Percentiles rank a stretch among this genome's conserved stretches.
phyloP scores from a whole-genome alignment of 805 yeast genomes.

The Candida stauntonica region DNA sequence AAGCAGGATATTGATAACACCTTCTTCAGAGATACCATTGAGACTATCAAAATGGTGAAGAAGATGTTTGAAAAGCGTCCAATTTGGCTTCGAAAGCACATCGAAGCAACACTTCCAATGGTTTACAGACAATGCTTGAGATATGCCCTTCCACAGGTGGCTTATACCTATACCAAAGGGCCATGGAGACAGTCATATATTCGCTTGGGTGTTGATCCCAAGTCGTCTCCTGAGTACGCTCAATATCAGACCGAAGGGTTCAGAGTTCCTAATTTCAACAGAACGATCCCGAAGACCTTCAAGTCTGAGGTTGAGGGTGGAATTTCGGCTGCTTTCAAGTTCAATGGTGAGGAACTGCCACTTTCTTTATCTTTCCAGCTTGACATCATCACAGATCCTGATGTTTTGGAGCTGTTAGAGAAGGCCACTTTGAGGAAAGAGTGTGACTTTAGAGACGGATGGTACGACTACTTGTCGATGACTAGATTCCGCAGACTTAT shows the following conservation, averaged over 20 bases:
- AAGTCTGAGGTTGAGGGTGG: constrained; percentile 30
- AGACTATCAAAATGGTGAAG: constrained; percentile 28
- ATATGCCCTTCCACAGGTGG: constrained; percentile 78
- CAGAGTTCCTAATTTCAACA: constrained; percentile 31
- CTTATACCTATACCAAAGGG: constrained; percentile 80
- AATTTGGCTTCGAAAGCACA: constrained; percentile 78
- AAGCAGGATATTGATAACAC: constrained; percentile 30
- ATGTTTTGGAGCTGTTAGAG: constrained; percentile 43
- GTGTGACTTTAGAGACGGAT: constrained; percentile 68
- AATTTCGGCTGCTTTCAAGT: constrained; percentile 48
- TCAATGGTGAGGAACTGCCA: constrained; percentile 71
- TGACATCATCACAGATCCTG: constrained; percentile 71
- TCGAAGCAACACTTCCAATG: constrained; percentile 49
- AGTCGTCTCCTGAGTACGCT: constrained; percentile 47
- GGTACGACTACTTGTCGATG: constrained; percentile 65
- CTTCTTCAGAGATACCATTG: constrained; percentile 26
- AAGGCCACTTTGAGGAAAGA: constrained; percentile 34
- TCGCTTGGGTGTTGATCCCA: constrained; percentile 75
- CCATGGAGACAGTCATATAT: constrained; percentile 93
- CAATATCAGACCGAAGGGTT: constrained; percentile 84
- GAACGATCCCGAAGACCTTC: constrained; percentile 30
- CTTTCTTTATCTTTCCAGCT: constrained; percentile 69
- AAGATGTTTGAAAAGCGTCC: constrained; percentile 66
- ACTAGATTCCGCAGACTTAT: constrained; percentile 63
- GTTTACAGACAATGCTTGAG: constrained; percentile 45